These are phyloP conservation scores for Triadica sebifera DNA, from an alignment of 345 rosid genomes.

Conservation along the genomic window DNA sequence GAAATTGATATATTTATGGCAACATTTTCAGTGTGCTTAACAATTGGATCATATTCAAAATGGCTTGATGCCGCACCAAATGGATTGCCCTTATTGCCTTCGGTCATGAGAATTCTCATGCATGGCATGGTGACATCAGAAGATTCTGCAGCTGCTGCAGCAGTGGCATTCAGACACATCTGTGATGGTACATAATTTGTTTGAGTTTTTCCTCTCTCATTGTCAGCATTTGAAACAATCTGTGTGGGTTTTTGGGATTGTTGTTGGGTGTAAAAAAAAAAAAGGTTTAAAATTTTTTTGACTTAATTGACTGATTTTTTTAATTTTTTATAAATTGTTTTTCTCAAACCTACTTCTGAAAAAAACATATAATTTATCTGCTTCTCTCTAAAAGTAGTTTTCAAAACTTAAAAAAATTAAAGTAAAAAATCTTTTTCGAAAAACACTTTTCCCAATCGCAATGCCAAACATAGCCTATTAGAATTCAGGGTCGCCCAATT, in stretches of 20 bases:
- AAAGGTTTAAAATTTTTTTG: too few relatives aligned
- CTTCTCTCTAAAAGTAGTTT: too few relatives aligned
- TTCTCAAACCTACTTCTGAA: too few relatives aligned
- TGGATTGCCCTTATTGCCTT: constrained; percentile 70
- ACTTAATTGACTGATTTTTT: too few relatives aligned
- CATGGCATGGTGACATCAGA: constrained; percentile 90
- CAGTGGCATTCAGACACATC: constrained; percentile 89
- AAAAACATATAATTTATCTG: too few relatives aligned
- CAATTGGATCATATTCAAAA: constrained; percentile 93
- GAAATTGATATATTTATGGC: constrained; percentile 9
- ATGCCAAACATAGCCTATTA: too few relatives aligned
- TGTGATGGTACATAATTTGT: constrained; percentile 63
- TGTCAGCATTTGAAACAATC: constrained; percentile 5
- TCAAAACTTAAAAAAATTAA: too few relatives aligned
- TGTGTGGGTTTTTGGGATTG: too few relatives aligned
- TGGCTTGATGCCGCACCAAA: constrained; percentile 87
- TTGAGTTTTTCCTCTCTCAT: background rate
- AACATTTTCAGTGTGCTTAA: constrained; percentile 79
- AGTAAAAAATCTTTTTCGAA: too few relatives aligned
- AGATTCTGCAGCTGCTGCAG: constrained; percentile 98
- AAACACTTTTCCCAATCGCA: too few relatives aligned
- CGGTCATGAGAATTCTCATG: constrained; percentile 67
- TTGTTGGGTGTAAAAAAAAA: too few relatives aligned
- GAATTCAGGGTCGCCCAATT: background rate
- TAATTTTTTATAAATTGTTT: too few relatives aligned